These are phyloP conservation scores for Phyllosticta paracitricarpa DNA, from an alignment of 2,329 filamentous ascomycete species.

Conservation along the genomic window DNA sequence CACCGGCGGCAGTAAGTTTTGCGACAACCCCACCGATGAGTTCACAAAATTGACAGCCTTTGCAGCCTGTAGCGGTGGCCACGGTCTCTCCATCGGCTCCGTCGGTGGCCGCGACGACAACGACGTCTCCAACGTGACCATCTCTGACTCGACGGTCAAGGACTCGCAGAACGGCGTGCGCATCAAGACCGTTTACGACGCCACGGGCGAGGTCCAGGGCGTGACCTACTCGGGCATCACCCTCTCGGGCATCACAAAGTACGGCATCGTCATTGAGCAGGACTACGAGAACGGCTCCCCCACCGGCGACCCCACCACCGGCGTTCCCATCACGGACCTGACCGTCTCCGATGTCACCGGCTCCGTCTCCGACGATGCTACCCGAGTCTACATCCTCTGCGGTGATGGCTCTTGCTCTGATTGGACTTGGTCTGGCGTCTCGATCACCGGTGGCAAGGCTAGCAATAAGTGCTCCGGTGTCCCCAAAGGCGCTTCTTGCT, in stretches of 20 bases:
- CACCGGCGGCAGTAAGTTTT: not conserved
- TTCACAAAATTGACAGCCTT: constrained; percentile 15
- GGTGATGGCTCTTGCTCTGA: constrained; percentile 42
- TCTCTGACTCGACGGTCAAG: constrained; percentile 36
- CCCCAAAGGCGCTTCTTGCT: constrained; percentile 28
- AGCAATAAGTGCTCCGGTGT: constrained; percentile 24
- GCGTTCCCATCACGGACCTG: constrained; percentile 38
- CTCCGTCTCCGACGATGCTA: constrained; percentile 20
- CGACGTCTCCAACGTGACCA: constrained; percentile 38
- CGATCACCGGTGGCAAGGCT: constrained; percentile 28
- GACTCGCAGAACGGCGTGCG: constrained; percentile 44
- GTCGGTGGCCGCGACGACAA: constrained; percentile 44
- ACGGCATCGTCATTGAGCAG: constrained; percentile 44
- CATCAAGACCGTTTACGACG: constrained; percentile 44
- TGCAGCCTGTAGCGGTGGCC: constrained; percentile 35
- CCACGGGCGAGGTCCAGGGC: constrained; percentile 42
- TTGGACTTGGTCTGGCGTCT: constrained; percentile 45
- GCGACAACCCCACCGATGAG: constrained; percentile 19
- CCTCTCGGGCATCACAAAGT: constrained; percentile 35
- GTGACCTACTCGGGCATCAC: constrained; percentile 39
- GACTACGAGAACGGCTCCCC: constrained; percentile 41
- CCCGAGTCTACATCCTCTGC: constrained; percentile 45
- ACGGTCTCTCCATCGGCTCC: constrained; percentile 46
- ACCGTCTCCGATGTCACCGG: constrained; percentile 34
- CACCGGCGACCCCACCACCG: constrained; percentile 36